Evolutionary conservation across 176 grass and related monocot species (phyloP), one percentile per base, ranked within the genome.

Genomic region (Musa troglodytarum): DNA sequence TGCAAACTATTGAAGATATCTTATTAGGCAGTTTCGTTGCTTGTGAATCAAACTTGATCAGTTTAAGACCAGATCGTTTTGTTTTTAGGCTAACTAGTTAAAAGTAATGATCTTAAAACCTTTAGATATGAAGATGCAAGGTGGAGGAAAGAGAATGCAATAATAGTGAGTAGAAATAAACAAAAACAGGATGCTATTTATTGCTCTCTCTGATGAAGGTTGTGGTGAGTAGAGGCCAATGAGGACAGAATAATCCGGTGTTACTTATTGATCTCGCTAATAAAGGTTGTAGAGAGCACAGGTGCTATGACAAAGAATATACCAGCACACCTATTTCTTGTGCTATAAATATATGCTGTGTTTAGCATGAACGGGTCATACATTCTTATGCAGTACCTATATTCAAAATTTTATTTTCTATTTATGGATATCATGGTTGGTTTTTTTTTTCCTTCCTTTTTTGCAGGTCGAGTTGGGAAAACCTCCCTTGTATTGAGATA

Each of bases 401-500:
- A 70, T 50, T 70, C 7, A 11, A n/a, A 52, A 70, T 7, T 50
- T 19, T 15, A 50, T 51, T 50, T 70, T 50, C 68, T 50, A 70
- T 70, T 69, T 69, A n/a, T 69, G 34, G 50, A 2, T 69, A 4
- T 69, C 25, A 50, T 50, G 2, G 4, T 12, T 50, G 67, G 25
- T 20, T 5, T 19, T 69, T 50, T 70, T 15, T 26, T 26, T 28
- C 10, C 13, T 49, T 11, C n/a, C 54, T 62, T 62, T 62, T 15
- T 68, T 43, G 3, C 53, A 96, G 92, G 88, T 21, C 77, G 86
- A 75, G 92, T 96, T 72, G 88, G 92, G 54, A 90, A 96, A 90
- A 90, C 92, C 53, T 90, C 88, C 71, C 92, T 90, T 58, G 88
- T 90, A 12, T 71, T 96, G 59, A 78, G 79, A 11, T 96, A 96